Conservation (phyloP, 495 filamentous ascomycete species). For the Penicillium subrubescens region DNA sequence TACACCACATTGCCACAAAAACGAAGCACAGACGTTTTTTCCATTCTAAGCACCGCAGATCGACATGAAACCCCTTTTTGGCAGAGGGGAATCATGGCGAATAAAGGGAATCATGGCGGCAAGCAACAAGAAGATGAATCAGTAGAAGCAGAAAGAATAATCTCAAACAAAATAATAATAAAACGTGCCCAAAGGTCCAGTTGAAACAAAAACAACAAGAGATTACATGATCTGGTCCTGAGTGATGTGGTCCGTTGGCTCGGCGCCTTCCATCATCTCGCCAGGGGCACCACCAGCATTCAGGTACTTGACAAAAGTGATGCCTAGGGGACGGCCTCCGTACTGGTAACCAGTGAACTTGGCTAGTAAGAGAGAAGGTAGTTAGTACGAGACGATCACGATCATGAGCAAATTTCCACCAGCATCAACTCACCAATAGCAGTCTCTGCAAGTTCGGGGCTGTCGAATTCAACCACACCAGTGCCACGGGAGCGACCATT, state of each 20-base stretch:
- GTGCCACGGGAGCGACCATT: constrained; percentile 94
- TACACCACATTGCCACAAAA: neutral
- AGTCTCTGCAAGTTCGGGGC: constrained; percentile 80
- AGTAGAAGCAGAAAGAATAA: constrained; percentile 8
- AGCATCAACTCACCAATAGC: constrained; percentile 67
- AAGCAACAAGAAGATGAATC: constrained; percentile 12
- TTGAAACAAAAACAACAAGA: constrained; percentile 5
- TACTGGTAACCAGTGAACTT: constrained; percentile 99
- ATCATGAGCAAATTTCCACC: too few relatives aligned
- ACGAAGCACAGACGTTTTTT: constrained; percentile 19
- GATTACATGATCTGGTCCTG: constrained; percentile 97
- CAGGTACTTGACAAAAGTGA: constrained; percentile 89
- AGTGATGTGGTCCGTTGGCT: constrained; percentile 73
- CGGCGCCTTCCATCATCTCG: constrained; percentile 77
- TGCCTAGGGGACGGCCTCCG: constrained; percentile 88
- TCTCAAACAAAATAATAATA: constrained; percentile 3
- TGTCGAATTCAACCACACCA: constrained; percentile 92
- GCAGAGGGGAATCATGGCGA: constrained; percentile 17
- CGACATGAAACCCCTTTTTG: neutral
- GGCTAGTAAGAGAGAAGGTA: constrained; percentile 40
- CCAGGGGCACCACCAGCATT: constrained; percentile 59
- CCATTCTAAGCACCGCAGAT: constrained; percentile 15
- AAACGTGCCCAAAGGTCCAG: neutral
- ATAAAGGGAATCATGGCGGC: constrained; percentile 32
- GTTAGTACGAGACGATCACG: constrained; percentile 17